Base-by-base conservation (phyloP, 208 protist genomes). In the Jaenimonas drosophilae region DNA sequence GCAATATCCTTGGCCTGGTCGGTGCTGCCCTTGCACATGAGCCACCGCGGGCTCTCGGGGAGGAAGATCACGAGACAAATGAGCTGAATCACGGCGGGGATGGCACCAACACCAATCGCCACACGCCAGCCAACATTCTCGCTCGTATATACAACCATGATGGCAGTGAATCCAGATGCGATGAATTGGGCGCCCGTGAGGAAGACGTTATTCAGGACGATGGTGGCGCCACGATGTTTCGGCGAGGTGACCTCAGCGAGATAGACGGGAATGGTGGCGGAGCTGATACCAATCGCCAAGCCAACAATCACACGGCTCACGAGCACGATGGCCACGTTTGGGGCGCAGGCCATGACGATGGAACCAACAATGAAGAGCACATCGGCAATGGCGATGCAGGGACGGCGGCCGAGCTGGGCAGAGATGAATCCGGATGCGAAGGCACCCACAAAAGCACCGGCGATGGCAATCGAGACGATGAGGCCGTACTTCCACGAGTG, bases 201-300 rank as follows among this genome's bases (percentile, higher is more conserved):
- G 32, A 74, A 92, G 28, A 96, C 54, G 50, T 76, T 94, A 63
- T 96, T 96, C 11, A 92, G 50, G 31, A 92, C 86, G 46, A 96
- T 82, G 20, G 83, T 69, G 25, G 73, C 68, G 14, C 90, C 90
- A n/a, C 90, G 77, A 29, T 67, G 57, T 43, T 64, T 55, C 5
- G 83, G 59, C 17, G 80, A 57, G 7, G 85, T 88, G 14, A 93
- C 76, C 58, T 96, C 90, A 1, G 83, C 79, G 11, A 96, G 60
- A 63, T 95, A 95, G 30, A 96, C 77, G 11, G 90, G 90, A 50
- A 94, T 86, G 7, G 80, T 90, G n/a, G 77, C 84, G 31, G 82
- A 88, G 50, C 79, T 76, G 26, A 93, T 69, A 32, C 90, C 90
- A 33, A 96, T 80, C 6, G 68, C 84, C 7, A 95, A 44, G 37